Conservation (phyloP, 768 basidiomycete species). For the Mycena metata region DNA sequence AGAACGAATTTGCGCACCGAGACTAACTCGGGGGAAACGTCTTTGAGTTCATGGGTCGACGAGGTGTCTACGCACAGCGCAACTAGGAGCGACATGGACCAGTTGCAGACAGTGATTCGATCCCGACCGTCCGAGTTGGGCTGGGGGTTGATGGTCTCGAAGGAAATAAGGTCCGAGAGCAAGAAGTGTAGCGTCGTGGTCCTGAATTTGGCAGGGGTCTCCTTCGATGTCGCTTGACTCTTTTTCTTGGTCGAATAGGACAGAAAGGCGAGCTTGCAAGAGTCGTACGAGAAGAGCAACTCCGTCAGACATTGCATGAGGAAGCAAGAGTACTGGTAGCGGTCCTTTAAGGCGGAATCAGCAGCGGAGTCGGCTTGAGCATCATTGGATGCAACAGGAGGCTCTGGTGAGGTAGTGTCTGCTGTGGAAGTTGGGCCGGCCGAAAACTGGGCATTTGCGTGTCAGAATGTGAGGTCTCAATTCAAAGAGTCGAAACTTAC, state of each 20-base stretch:
- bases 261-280: constrained; percentile 90
- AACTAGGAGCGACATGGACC: constrained; percentile 91
- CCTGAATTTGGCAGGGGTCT: constrained; percentile 69
- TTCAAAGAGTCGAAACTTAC: no score
- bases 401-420: background rate
- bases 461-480: no score
- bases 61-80: constrained; percentile 93
- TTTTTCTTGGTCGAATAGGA: constrained; percentile 82
- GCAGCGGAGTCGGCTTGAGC: constrained; percentile 23
- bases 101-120: constrained; percentile 78
- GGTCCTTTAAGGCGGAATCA: constrained; percentile 49
- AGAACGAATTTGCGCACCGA: constrained; percentile 93
- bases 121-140: constrained; percentile 67
- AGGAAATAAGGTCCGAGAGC: constrained; percentile 85
- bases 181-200: constrained; percentile 82
- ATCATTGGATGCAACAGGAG: constrained; percentile 27
- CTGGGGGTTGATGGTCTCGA: constrained; percentile 77
- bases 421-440: background rate
- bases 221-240: constrained; percentile 72
- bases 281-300: constrained; percentile 91
- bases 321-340: constrained; percentile 78
- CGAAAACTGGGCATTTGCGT: no score
- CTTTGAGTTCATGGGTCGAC: constrained; percentile 76
- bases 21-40: constrained; percentile 82
- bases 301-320: constrained; percentile 94